Base-by-base conservation (phyloP, 192 early-diverging fungal species). In the Thamnidium elegans region DNA sequence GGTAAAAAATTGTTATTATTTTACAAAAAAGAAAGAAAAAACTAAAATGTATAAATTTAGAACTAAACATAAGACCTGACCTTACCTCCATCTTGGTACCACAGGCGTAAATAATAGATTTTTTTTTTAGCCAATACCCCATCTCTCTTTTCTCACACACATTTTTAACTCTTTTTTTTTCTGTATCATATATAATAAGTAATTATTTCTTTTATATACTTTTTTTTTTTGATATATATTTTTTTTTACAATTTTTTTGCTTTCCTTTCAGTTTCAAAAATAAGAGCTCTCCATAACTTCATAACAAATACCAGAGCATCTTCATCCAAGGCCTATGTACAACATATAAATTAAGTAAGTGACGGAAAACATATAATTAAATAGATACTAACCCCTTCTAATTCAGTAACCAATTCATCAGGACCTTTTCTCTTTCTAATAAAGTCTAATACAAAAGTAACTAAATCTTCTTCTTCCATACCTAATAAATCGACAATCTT, bases 241-340 rank as follows among this genome's bases (percentile, higher is more conserved):
- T 20, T 59, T 26, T 55, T 8, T 52, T 47, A 69, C 19, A 62
- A 50, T 39, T 55, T 64, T 15, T 20, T 26, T 20, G 36, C 54
- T 45, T 44, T 66, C 45, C 83, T 76, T 70, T 94, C 93, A 4
- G 89, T 92, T 65, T 94, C 93, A 71, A 83, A 92, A 44, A 94
- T 91, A 10, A 94, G 67, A 80, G 86, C 89, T 45, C 93, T 81
- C 95, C 95, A 99, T 10, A 97, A 73, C 59, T 87, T 88, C 68
- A 86, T 86, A 8, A 96, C 94, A 84, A 99, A 91, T 32, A 84
- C 78, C 17, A 85, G 82, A 3, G 95, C 89, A 53, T 95, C 95
- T 15, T 94, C 93, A 61, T 92, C 94, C 58, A 98, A 78, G 1
- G 89, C 86, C 89, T 92, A 76, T n/a, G n/a, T n/a, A n/a, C n/a